Base-by-base conservation (phyloP, 2,329 filamentous ascomycete genomes). In the Microdochium trichocladiopsis region DNA sequence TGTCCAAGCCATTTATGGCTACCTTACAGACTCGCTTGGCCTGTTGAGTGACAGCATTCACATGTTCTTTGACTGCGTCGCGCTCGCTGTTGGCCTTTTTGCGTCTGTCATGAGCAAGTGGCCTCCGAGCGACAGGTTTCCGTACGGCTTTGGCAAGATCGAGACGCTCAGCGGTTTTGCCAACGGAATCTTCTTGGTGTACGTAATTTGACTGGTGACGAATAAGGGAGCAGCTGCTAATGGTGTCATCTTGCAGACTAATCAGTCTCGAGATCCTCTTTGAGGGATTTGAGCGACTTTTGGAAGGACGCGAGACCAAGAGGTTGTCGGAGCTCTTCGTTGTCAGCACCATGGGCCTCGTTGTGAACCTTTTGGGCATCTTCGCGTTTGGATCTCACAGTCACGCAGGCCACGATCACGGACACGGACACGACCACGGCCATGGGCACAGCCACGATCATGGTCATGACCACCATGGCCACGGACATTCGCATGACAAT, bases 21-120 rank as follows among this genome's bases (percentile, higher is more conserved):
- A 94, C 61, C 73, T 94, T 11, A 97, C 91, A 3, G 92, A 95
- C 59, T 99, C 94, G 0, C 75, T 99, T 4, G 94, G 94, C 2
- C 78, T 99, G n/a, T 81, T 99, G 18, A 96, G 91, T 59, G 94
- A 99, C 69, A 97, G 92, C 63, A 94, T 99, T 57, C 94, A 99
- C 71, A 99, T 99, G 94, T 93, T 99, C 63, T 97, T 99, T 62
- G 94, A 99, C 70, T 99, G 94, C 60, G 84, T 96, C 33, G 94
- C 93, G 21, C 79, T 99, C 25, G 83, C 89, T 1, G 91, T 99
- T 33, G 94, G 94, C 11, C 76, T 99, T 10, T 87, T 93, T 60
- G 94, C 94, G 25, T 87, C 93, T 2, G 91, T 99, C 5, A 90
- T 96, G 76, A 94, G 90, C 70, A 97, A 97, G 70, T 96, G 94